Percentiles rank a stretch among this genome's conserved stretches.
Evolutionary conservation across 805 yeast species (phyloP).

Genomic region (Yarrowia sp.): DNA sequence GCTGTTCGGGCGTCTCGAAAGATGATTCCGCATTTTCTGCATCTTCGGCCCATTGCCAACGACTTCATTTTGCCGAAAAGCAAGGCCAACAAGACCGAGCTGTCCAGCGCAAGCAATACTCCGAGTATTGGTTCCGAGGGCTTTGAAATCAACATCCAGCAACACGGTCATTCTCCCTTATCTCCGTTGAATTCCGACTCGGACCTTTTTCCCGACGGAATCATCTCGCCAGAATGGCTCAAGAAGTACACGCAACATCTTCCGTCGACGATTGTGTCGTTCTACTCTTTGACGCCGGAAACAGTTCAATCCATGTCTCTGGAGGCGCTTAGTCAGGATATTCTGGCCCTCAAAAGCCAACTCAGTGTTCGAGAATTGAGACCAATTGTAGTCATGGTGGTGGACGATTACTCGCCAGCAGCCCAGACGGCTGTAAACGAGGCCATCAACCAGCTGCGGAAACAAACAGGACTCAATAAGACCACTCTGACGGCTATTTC

Average conservation of each 20-base stretch:
- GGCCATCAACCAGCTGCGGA: conserved; percentile 42
- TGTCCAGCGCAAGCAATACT: neutral
- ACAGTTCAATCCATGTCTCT: conserved; percentile 34
- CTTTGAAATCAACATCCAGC: conserved; percentile 10
- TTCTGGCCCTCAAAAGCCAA: conserved; percentile 27
- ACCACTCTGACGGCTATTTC: conserved; percentile 46
- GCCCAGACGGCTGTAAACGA: conserved; percentile 33
- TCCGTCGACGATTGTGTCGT: conserved; percentile 50
- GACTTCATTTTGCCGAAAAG: conserved; percentile 9
- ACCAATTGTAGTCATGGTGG: conserved; percentile 30
- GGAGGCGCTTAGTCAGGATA: conserved; percentile 30
- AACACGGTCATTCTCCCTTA: conserved; percentile 10
- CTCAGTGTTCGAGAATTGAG: conserved; percentile 27
- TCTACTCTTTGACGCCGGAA: conserved; percentile 34
- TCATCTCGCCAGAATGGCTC: conserved; percentile 45
- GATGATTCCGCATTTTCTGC: conserved; percentile 4
- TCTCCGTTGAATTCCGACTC: conserved; percentile 7
- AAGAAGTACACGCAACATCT: conserved; percentile 46
- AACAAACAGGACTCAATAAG: conserved; percentile 44
- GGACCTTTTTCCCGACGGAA: conserved; percentile 5
- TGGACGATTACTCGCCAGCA: conserved; percentile 27
- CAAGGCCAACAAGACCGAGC: neutral
- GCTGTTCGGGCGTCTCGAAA: neutral
- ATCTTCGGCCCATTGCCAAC: neutral
- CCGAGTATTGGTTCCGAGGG: conserved; percentile 6